A percentile compares a stretch with the other conserved stretches of the same genome.
Conservation (phyloP, 192 early-diverging fungal genomes). For the Entomortierella lignicola region DNA sequence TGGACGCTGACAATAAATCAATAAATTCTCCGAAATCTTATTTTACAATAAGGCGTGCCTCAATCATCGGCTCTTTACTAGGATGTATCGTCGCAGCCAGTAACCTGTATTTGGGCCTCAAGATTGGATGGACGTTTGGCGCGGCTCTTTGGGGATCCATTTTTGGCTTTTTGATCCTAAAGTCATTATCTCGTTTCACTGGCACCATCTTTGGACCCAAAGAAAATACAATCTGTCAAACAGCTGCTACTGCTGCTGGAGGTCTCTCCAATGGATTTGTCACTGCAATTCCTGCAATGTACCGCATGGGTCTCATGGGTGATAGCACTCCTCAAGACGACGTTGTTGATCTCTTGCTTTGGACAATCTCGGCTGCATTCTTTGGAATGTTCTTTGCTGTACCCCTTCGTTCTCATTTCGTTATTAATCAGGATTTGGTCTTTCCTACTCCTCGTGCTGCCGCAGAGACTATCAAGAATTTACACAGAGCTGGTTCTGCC, state of each 20-base stretch:
- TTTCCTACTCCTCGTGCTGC: conserved; percentile 77
- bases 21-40: not conserved
- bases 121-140: conserved; percentile 69
- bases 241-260: conserved; percentile 77
- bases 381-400: conserved; percentile 81
- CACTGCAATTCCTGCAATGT: conserved; percentile 78
- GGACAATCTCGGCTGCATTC: conserved; percentile 68
- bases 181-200: conserved; percentile 60
- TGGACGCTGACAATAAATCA: not conserved
- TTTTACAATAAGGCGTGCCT: conserved; percentile 56
- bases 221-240: conserved; percentile 75
- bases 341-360: conserved; percentile 61
- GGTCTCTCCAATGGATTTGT: conserved; percentile 71
- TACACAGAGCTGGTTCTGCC: conserved; percentile 60
- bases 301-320: conserved; percentile 68
- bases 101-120: conserved; percentile 78
- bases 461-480: conserved; percentile 69
- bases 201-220: conserved; percentile 75
- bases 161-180: conserved; percentile 71
- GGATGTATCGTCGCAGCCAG: conserved; percentile 75
- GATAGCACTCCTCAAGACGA: conserved; percentile 58
- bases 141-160: conserved; percentile 66
- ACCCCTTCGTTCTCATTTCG: conserved; percentile 72
- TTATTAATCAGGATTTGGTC: conserved; percentile 74
- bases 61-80: conserved; percentile 70